Conservation (phyloP, 352 stramenopile genomes). For the Peronospora farinosa region DNA sequence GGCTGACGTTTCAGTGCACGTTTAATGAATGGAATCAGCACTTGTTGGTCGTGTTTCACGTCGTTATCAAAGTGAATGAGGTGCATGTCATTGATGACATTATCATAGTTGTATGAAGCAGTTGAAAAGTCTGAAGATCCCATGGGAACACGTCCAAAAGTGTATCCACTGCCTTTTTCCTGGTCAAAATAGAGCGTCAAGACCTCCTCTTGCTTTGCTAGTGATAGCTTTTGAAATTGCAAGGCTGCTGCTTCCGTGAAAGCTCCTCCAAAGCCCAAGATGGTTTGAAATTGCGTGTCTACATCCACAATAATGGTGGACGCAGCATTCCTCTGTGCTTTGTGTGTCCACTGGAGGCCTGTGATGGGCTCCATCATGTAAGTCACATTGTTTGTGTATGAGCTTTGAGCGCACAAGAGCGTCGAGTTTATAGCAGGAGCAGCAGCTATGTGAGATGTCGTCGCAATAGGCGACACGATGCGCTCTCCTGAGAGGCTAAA, state of each 20-base stretch:
- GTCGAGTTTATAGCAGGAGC: slow-evolving; percentile 20
- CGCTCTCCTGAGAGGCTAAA: neutral
- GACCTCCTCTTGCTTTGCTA: slow-evolving; percentile 72
- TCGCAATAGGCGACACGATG: too few relatives aligned
- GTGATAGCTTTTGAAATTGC: slow-evolving; percentile 79
- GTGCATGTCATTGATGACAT: slow-evolving; percentile 64
- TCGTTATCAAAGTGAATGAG: slow-evolving; percentile 80
- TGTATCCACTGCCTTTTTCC: slow-evolving; percentile 75
- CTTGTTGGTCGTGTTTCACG: slow-evolving; percentile 49
- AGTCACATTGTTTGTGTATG: slow-evolving; percentile 45
- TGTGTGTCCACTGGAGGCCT: slow-evolving; percentile 40
- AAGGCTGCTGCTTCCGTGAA: slow-evolving; percentile 88
- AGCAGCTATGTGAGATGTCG: neutral
- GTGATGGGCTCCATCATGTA: slow-evolving; percentile 60
- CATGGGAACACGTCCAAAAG: slow-evolving; percentile 77
- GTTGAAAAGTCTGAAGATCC: slow-evolving; percentile 83
- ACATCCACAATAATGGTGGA: slow-evolving; percentile 54
- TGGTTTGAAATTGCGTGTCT: slow-evolving; percentile 55
- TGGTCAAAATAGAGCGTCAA: slow-evolving; percentile 85
- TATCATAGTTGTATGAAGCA: slow-evolving; percentile 81
- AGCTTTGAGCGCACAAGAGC: slow-evolving; percentile 65
- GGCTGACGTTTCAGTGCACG: slow-evolving; percentile 52
- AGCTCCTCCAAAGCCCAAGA: slow-evolving; percentile 86
- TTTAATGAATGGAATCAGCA: slow-evolving; percentile 54
- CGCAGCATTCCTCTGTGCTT: neutral